Conservation (phyloP, 1,284 basidiomycete genomes). For the Leccinum idahoense region DNA sequence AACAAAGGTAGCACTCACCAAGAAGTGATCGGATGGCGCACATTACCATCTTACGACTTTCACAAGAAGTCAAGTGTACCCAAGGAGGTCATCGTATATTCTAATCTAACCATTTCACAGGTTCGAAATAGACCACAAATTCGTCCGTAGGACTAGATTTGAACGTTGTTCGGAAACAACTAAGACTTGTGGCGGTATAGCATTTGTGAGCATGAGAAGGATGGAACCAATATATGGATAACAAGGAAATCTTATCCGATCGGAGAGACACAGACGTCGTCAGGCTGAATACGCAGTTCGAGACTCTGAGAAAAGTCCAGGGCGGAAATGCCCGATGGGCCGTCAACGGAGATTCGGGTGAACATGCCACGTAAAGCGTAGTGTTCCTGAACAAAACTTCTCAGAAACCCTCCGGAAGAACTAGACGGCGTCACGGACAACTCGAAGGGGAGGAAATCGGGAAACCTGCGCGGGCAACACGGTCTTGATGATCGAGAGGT, state of each 20-base stretch:
- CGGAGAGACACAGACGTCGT: background rate
- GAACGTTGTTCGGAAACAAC: background rate
- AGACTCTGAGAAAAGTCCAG: background rate
- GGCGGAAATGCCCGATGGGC: background rate
- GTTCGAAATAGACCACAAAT: background rate
- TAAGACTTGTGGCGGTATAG: background rate
- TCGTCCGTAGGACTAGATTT: background rate
- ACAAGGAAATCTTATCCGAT: background rate
- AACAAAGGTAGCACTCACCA: background rate
- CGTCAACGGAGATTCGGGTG: background rate
- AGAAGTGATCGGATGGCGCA: background rate
- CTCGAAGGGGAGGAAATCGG: background rate
- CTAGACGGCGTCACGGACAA: background rate
- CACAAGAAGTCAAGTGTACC: background rate
- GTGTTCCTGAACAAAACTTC: background rate
- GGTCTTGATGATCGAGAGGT: background rate
- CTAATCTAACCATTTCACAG: background rate
- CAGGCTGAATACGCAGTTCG: background rate
- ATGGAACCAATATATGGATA: background rate
- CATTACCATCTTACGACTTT: background rate
- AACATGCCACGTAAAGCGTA: background rate
- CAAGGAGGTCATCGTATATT: background rate
- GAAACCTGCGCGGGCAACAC: background rate
- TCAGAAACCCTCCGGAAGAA: background rate
- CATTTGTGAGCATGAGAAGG: background rate